Evolutionary conservation across 2,329 filamentous ascomycete species (phyloP).

Genomic region (Penicillium vulpinum): DNA sequence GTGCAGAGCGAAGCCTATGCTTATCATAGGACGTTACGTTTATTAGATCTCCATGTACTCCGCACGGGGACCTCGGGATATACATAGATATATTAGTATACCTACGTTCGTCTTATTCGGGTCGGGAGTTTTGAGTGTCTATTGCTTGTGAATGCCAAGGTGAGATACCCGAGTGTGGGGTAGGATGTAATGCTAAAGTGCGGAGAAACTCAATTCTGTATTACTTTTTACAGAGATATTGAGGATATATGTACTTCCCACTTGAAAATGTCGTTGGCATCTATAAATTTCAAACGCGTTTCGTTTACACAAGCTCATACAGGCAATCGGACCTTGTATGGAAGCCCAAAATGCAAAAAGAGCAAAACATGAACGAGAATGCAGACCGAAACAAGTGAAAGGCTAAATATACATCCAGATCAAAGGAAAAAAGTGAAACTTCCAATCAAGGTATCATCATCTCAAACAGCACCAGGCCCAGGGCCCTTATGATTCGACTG

Average conservation of each 20-base stretch:
- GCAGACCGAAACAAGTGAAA: constrained; percentile 4
- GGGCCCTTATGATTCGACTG: constrained; percentile 52
- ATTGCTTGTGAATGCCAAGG: background rate
- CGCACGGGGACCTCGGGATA: too few relatives aligned
- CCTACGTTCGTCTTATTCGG: too few relatives aligned
- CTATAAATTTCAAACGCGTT: background rate
- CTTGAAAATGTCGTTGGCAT: background rate
- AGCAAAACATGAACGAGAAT: background rate
- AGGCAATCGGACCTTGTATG: background rate
- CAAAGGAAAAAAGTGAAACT: constrained; percentile 5
- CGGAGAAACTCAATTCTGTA: background rate
- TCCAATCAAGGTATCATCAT: constrained; percentile 11
- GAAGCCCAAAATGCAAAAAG: constrained; percentile 10
- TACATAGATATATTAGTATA: too few relatives aligned
- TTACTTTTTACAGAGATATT: background rate
- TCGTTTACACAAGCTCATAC: background rate
- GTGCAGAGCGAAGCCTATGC: background rate
- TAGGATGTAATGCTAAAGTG: background rate
- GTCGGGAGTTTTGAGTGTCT: background rate
- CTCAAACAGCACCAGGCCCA: constrained; percentile 38
- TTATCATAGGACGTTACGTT: background rate
- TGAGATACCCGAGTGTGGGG: background rate
- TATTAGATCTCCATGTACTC: background rate
- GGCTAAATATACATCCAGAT: constrained; percentile 27
- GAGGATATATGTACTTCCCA: background rate